phyloP scores from a whole-genome alignment of 2,329 filamentous ascomycete genomes.

The Penicillium occitanis region DNA sequence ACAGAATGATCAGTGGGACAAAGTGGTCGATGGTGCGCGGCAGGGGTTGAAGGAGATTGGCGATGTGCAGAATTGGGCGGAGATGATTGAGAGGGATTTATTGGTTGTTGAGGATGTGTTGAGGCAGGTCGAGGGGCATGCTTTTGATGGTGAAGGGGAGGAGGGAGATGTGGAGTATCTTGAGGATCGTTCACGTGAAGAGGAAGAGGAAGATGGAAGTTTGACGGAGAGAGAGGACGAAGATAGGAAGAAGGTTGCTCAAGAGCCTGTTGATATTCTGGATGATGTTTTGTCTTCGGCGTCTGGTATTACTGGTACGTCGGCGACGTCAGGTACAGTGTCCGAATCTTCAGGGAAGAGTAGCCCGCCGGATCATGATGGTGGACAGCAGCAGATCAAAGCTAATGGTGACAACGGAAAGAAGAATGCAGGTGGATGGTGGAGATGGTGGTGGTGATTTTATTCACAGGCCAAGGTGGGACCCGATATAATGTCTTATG shows the following conservation, averaged over 20 bases:
- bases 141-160: slow-evolving; percentile 16
- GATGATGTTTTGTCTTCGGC: slow-evolving; percentile 20
- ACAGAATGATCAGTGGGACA: slow-evolving; percentile 56
- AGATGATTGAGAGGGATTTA: slow-evolving; percentile 57
- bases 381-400: slow-evolving; percentile 5
- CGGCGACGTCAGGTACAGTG: slow-evolving; percentile 13
- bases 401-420: not conserved
- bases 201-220: slow-evolving; percentile 15
- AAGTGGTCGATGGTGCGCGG: slow-evolving; percentile 54
- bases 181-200: not conserved
- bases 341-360: slow-evolving; percentile 18
- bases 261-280: slow-evolving; percentile 12
- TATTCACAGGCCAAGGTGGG: not conserved
- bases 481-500: slow-evolving; percentile 3
- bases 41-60: slow-evolving; percentile 62
- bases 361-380: slow-evolving; percentile 6
- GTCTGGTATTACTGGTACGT: slow-evolving; percentile 20
- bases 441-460: slow-evolving; percentile 20
- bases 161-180: not conserved
- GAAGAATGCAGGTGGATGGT: slow-evolving; percentile 17
- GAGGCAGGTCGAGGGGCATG: slow-evolving; percentile 29
- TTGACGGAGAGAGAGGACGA: slow-evolving; percentile 19
- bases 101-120: slow-evolving; percentile 46
- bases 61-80: slow-evolving; percentile 66
- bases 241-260: slow-evolving; percentile 14